Evolutionary conservation across 2,329 filamentous ascomycete genomes (phyloP).

Genomic region (Colletotrichum camelliae): DNA sequence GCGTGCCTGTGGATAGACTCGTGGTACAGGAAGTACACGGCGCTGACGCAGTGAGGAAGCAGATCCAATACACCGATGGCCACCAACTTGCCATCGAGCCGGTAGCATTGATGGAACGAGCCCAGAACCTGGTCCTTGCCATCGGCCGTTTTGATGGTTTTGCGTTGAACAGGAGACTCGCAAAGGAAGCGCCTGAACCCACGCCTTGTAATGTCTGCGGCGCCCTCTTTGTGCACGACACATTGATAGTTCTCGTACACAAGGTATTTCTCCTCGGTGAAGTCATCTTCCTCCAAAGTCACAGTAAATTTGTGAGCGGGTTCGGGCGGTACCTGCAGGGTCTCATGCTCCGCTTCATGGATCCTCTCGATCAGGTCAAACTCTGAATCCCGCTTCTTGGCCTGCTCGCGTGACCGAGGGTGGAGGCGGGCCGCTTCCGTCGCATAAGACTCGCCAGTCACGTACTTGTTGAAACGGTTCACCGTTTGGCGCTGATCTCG

Average conservation of each 20-base stretch:
- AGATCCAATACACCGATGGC: conserved; percentile 81
- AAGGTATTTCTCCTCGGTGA: conserved; percentile 76
- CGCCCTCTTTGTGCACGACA: conserved; percentile 72
- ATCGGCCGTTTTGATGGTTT: conserved; percentile 46
- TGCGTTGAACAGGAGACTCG: conserved; percentile 65
- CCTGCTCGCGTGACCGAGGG: conserved; percentile 71
- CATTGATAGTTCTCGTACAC: conserved; percentile 80
- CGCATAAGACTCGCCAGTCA: conserved; percentile 72
- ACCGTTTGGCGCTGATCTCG: conserved; percentile 77
- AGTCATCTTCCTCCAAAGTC: conserved; percentile 72
- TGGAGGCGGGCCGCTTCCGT: conserved; percentile 67
- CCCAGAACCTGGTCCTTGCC: conserved; percentile 65
- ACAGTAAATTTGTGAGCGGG: conserved; percentile 73
- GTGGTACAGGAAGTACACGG: conserved; percentile 85
- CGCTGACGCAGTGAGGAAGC: conserved; percentile 77
- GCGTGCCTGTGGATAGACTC: conserved; percentile 72
- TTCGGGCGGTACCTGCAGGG: conserved; percentile 61
- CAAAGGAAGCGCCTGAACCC: conserved; percentile 80
- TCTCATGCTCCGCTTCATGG: conserved; percentile 69
- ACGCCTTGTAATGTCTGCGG: conserved; percentile 59
- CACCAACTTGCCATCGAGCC: conserved; percentile 76
- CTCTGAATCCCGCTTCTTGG: conserved; percentile 66
- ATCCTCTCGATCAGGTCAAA: conserved; percentile 72
- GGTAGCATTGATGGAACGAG: conserved; percentile 83
- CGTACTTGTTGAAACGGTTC: conserved; percentile 76